Base-by-base conservation (phyloP, 2,329 filamentous ascomycete genomes). In the Taxawa tesnikishii region DNA sequence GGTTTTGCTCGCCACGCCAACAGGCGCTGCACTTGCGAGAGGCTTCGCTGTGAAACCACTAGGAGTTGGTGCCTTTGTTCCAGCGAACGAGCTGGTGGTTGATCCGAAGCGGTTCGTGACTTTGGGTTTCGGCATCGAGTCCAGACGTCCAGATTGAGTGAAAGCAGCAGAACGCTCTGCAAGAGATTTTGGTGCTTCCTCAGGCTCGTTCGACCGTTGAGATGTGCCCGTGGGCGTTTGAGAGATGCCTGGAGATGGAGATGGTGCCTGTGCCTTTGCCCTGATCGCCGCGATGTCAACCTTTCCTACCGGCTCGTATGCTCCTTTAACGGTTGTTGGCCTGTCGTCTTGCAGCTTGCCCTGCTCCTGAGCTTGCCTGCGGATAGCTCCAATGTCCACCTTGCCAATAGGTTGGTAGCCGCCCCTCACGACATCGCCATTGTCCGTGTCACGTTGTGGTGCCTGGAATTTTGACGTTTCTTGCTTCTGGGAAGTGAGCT, bases 261-360 rank as follows among this genome's bases (percentile, higher is more conserved):
- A 38, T 21, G 48, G 45, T 15, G 46, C 49, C 42, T 74, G 79
- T 5, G 84, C 79, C 56, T 75, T 79, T 14, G 88, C 79, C 42
- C 83, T 75, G 50, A 98, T 94, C 14, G 88, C 87, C 26, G 83
- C 83, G 56, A 98, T 96, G 46, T 98, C 90, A 7, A 98, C 88
- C 60, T 94, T 96, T 28, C 90, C 90, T 13, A 96, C 68, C 2
- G 90, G 90, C 56, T 96, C 82, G 51, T 98, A 98, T 15, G 87
- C 73, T 26, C 90, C 90, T 59, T 93, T 96, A 13, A 96, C 83
- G 4, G 75, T 72, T 1, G 79, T 73, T 3, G 90, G 90, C 34
- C 85, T 70, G 44, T 94, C 81, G 49, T 94, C 84, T 28, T 69
- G 52, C 8, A 51, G 8, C 15, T 51, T 41, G 6, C 69, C 56